Evolutionary conservation across 2,329 filamentous ascomycete species (phyloP), one percentile per base, ranked within the genome.

Genomic region (Fusarium tanahbumbuense): DNA sequence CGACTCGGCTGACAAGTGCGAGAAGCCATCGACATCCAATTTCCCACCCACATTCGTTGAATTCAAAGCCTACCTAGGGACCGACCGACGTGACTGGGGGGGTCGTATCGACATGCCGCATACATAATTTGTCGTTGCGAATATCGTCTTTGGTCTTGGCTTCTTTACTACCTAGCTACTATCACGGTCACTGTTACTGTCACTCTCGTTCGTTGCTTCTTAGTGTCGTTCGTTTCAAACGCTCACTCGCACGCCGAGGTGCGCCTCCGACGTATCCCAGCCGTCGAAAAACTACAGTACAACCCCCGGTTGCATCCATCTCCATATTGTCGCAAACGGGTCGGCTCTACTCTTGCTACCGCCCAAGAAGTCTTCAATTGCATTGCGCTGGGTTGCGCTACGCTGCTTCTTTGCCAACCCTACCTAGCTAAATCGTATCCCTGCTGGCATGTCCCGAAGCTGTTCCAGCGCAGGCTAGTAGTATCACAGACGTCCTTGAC

Each of bases 11-110:
- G 61, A 68, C 60, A 48, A 47, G 56, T 67, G 56, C 63, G 58
- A 75, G 71, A 73, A 67, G 68, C 70, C 73, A 75, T 75, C 69
- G 61, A 75, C 70, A 70, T 67, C 67, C 65, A 75, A 75, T 75
- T 72, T 75, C 73, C 73, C 70, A 49, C 57, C 61, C 56, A 66
- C 68, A 70, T 71, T 70, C 50, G 59, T 60, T 64, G 70, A 61
- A 60, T 71, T 63, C 60, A 72, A 53, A 53, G 49, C 37, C 49
- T 28, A 4, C 34, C 34, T 37, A n/a, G 34, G 34, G 34, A 53
- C 23, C 34, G 49, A 42, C 34, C 34, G 60, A 59, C 61, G 54
- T 53, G 72, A 61, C 68, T 50, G 59, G 67, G 47, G 52, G 49
- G 42, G 49, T 53, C 23, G 13, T 59, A 64, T 56, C 64, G 64